Conservation (phyloP, 2,329 filamentous ascomycete species). For the Colletotrichum sp. region DNA sequence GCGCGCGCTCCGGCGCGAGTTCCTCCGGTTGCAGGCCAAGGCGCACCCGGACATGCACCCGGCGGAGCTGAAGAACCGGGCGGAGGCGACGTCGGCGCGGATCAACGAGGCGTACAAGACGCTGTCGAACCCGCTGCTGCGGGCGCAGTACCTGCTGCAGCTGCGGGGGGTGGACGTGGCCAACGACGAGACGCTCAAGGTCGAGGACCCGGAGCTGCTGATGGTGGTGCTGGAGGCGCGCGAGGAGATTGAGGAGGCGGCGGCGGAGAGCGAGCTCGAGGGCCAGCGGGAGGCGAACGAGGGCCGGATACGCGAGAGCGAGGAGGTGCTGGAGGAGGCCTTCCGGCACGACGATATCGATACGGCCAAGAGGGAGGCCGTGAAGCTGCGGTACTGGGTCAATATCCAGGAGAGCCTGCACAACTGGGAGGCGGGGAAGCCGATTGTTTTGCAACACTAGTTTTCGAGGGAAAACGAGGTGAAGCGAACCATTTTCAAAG, state of each 20-base stretch:
- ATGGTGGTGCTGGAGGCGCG: constrained; percentile 81
- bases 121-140: constrained; percentile 74
- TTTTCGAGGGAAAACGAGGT: background rate
- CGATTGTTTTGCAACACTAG: constrained; percentile 57
- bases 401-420: constrained; percentile 83
- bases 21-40: constrained; percentile 80
- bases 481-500: background rate
- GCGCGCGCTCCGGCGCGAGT: constrained; percentile 78
- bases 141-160: constrained; percentile 88
- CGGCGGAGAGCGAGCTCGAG: constrained; percentile 67
- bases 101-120: constrained; percentile 96
- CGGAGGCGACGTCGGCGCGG: constrained; percentile 78
- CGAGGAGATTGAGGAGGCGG: constrained; percentile 76
- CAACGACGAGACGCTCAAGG: constrained; percentile 76
- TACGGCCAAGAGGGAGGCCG: constrained; percentile 72
- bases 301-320: constrained; percentile 66
- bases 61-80: constrained; percentile 58
- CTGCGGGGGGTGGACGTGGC: constrained; percentile 78
- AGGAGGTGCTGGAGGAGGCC: constrained; percentile 64
- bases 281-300: constrained; percentile 70
- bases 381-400: constrained; percentile 86
- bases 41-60: constrained; percentile 76
- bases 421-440: constrained; percentile 83
- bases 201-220: constrained; percentile 72
- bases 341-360: constrained; percentile 72